Evolutionary conservation across 371 early-diverging fungal genomes (phyloP).

Genomic region (Mortierella sp.): DNA sequence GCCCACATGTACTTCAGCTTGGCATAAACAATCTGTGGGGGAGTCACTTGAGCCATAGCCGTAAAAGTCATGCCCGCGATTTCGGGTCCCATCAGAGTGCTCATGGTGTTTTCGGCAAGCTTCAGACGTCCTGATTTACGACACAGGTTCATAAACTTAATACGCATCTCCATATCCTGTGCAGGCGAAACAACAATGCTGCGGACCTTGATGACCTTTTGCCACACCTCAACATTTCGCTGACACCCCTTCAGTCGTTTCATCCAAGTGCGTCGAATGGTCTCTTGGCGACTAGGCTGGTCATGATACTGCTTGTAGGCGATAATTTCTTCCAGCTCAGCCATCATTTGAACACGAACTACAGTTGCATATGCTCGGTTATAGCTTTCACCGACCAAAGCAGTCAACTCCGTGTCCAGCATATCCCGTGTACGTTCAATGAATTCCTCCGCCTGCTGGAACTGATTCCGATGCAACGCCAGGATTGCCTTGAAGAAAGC

Average conservation of each 20-base stretch:
- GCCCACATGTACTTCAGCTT: conserved; percentile 97
- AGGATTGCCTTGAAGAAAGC: conserved; percentile 90
- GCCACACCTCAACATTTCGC: conserved; percentile 97
- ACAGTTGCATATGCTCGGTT: conserved; percentile 87
- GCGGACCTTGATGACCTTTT: conserved; percentile 89
- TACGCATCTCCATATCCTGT: conserved; percentile 95
- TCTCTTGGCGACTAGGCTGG: conserved; percentile 80
- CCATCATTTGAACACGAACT: conserved; percentile 96
- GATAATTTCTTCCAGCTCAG: conserved; percentile 97
- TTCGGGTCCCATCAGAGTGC: conserved; percentile 69
- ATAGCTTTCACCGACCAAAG: conserved; percentile 94
- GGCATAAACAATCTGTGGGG: conserved; percentile 92
- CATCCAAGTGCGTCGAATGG: conserved; percentile 92
- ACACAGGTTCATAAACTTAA: conserved; percentile 95
- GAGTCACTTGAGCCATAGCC: conserved; percentile 56
- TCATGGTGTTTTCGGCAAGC: conserved; percentile 85
- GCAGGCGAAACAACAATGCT: conserved; percentile 90
- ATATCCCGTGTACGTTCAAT: conserved; percentile 89
- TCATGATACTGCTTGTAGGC: conserved; percentile 86
- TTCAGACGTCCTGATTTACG: conserved; percentile 89
- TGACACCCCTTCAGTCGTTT: conserved; percentile 90
- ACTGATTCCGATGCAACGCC: conserved; percentile 86
- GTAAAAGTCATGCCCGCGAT: conserved; percentile 49
- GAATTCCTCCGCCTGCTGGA: conserved; percentile 75
- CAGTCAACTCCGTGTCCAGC: conserved; percentile 90